phyloP scores from a whole-genome alignment of 1,284 basidiomycete species.

The Trichosporon sp. region DNA sequence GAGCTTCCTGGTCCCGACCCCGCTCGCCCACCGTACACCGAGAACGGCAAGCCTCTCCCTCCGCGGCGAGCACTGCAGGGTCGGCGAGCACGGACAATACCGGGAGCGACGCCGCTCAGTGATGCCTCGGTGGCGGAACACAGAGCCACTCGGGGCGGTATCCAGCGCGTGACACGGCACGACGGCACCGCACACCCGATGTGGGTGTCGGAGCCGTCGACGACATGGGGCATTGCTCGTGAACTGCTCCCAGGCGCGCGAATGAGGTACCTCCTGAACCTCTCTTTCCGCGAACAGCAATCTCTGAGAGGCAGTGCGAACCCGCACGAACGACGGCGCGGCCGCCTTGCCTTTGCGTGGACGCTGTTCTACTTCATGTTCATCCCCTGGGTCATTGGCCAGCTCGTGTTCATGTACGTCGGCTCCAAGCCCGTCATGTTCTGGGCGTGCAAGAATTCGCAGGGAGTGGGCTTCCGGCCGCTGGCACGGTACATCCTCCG shows the following conservation, averaged over 20 bases:
- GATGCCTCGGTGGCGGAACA: background rate
- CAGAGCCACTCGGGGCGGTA: background rate
- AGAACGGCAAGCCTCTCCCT: slow-evolving; percentile 1
- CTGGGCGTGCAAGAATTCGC: background rate
- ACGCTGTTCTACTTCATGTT: slow-evolving; percentile 12
- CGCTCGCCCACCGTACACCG: background rate
- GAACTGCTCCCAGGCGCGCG: background rate
- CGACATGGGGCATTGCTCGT: slow-evolving; percentile 4
- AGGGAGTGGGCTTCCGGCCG: background rate
- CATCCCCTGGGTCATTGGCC: slow-evolving; percentile 2
- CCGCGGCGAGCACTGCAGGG: background rate
- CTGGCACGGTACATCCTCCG: background rate
- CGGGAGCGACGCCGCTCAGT: background rate
- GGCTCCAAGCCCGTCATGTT: slow-evolving; percentile 11
- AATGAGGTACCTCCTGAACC: background rate
- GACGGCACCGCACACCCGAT: background rate
- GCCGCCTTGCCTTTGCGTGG: background rate
- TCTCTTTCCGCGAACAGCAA: background rate
- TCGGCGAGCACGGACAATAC: background rate
- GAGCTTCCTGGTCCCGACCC: background rate
- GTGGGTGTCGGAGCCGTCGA: slow-evolving; percentile 12
- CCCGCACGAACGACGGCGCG: background rate
- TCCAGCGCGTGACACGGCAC: background rate
- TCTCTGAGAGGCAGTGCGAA: background rate
- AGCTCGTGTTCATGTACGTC: slow-evolving; percentile 12